Conservation (phyloP, 2,329 filamentous ascomycete genomes). For the Sarocladiaceae sp. region DNA sequence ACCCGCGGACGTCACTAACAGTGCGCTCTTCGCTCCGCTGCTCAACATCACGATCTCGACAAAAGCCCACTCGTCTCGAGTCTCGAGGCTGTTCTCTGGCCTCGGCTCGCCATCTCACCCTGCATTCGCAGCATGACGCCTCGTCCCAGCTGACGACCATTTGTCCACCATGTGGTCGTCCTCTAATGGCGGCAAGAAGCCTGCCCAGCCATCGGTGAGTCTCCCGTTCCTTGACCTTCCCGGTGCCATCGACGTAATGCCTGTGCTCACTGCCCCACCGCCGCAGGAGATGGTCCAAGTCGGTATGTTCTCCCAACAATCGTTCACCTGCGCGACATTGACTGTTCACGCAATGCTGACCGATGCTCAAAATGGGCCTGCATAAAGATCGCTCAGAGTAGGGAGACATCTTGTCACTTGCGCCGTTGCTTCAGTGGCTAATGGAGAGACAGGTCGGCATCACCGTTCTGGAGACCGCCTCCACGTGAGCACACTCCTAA, state of each 20-base stretch:
- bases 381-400: slow-evolving; percentile 57
- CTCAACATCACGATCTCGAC: slow-evolving; percentile 2
- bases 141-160: slow-evolving; percentile 19
- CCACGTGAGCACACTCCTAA: slow-evolving; percentile 46
- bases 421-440: slow-evolving; percentile 12
- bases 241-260: slow-evolving; percentile 17
- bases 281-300: slow-evolving; percentile 98
- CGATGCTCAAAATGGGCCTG: slow-evolving; percentile 15
- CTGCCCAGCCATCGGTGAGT: slow-evolving; percentile 59
- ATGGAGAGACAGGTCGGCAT: slow-evolving; percentile 57
- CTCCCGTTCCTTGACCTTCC: slow-evolving; percentile 14
- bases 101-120: slow-evolving; percentile 16
- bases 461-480: slow-evolving; percentile 79
- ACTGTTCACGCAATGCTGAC: slow-evolving; percentile 17
- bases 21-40: neutral
- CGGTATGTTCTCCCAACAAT: slow-evolving; percentile 53
- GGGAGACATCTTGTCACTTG: slow-evolving; percentile 24
- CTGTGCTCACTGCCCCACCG: slow-evolving; percentile 31
- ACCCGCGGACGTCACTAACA: neutral
- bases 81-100: slow-evolving; percentile 16
- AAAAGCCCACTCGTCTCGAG: slow-evolving; percentile 10
- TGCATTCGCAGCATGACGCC: slow-evolving; percentile 25
- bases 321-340: slow-evolving; percentile 5
- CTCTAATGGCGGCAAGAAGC: slow-evolving; percentile 63
- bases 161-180: slow-evolving; percentile 54